Percentiles rank a stretch among this genome's conserved stretches.
phyloP scores from a whole-genome alignment of 768 basidiomycete genomes.

The Coprinellus aureogranulatus region DNA sequence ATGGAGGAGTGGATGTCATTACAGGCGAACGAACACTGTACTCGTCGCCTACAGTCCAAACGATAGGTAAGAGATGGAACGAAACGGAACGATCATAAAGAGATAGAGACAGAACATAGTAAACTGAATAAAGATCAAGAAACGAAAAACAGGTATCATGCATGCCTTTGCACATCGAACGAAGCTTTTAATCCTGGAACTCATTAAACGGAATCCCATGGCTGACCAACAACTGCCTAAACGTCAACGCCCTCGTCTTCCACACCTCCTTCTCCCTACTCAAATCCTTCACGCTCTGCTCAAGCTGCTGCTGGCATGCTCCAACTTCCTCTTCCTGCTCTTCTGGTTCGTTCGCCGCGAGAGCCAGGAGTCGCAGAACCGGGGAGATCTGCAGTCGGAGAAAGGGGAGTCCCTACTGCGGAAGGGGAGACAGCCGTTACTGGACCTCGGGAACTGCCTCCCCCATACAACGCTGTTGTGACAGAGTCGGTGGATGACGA shows the following conservation, averaged over 20 bases:
- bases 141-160: constrained; percentile 2
- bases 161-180: constrained; percentile 1
- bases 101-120: background rate
- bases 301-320: constrained; percentile 63
- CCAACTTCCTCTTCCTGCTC: constrained; percentile 70
- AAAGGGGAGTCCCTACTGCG: no score
- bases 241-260: constrained; percentile 45
- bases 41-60: no score
- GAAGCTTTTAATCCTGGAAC: constrained; percentile 12
- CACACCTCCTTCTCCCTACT: constrained; percentile 52
- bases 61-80: no score
- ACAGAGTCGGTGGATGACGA: no score
- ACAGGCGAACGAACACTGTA: no score
- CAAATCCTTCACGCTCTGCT: constrained; percentile 45
- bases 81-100: no score
- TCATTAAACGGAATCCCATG: constrained; percentile 15
- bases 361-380: no score
- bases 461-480: no score
- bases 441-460: no score
- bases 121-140: constrained; percentile 7
- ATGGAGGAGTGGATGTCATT: no score
- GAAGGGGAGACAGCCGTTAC: no score
- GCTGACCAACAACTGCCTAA: constrained; percentile 40
- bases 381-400: no score
- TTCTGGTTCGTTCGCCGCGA: constrained; percentile 80